Evolutionary conservation across 2,329 filamentous ascomycete genomes (phyloP).

Genomic region (Talaromyces atroroseus): DNA sequence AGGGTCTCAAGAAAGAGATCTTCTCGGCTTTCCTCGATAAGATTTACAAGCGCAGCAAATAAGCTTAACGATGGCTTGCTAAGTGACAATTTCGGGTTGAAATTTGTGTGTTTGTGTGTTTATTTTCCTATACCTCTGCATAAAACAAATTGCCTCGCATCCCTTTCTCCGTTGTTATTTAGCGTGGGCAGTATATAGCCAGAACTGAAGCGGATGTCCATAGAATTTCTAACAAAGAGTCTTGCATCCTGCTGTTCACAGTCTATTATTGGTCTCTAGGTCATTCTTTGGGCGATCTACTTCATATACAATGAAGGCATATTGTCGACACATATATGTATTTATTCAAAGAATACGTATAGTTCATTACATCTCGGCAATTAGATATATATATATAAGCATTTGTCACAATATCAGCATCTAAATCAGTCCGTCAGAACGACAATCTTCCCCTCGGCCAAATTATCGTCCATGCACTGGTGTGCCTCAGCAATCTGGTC

Average conservation of each 20-base stretch:
- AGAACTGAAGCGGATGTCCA: not conserved
- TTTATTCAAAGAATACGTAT: not conserved
- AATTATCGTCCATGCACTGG: slow-evolving; percentile 41
- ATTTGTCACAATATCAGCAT: not conserved
- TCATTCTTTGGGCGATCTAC: no score
- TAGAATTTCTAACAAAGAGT: not conserved
- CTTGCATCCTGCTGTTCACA: not conserved
- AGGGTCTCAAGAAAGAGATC: slow-evolving; percentile 82
- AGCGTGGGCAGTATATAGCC: not conserved
- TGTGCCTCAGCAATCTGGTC: slow-evolving; percentile 46
- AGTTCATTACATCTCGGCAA: not conserved
- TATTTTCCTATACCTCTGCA: not conserved
- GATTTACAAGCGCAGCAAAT: slow-evolving; percentile 98
- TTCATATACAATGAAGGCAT: not conserved
- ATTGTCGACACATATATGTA: not conserved
- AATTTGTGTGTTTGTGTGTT: not conserved
- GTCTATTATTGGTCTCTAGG: not conserved
- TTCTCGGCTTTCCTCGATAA: slow-evolving; percentile 89
- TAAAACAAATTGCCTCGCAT: not conserved
- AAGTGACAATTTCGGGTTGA: not conserved
- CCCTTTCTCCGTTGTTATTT: not conserved
- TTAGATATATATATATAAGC: not conserved
- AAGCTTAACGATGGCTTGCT: slow-evolving; percentile 25
- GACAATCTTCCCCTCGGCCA: slow-evolving; percentile 43
- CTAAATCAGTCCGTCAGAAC: slow-evolving; percentile 21